Evolutionary conservation across 345 rosid species (phyloP).

Genomic region (Hirschfeldia incana): DNA sequence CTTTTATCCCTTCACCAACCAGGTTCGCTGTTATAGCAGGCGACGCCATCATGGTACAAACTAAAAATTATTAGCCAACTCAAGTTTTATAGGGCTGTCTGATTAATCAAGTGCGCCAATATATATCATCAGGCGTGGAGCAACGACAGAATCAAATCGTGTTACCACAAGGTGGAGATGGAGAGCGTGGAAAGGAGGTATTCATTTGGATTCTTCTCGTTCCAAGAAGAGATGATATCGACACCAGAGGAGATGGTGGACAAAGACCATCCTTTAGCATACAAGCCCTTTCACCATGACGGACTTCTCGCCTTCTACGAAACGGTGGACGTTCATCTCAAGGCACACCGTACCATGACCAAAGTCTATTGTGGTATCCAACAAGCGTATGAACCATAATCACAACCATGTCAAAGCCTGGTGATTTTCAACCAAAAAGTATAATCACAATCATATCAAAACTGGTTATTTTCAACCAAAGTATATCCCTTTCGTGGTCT

Average conservation of each 20-base stretch:
- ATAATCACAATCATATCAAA: neutral
- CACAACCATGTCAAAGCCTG: neutral
- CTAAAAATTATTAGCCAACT: neutral
- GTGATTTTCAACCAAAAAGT: neutral
- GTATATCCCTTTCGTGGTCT: neutral
- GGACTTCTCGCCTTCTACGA: slow-evolving; percentile 52
- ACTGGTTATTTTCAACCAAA: neutral
- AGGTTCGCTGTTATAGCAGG: slow-evolving; percentile 57
- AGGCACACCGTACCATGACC: slow-evolving; percentile 47
- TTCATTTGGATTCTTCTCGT: slow-evolving; percentile 59
- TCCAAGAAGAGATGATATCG: slow-evolving; percentile 44
- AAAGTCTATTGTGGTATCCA: slow-evolving; percentile 54
- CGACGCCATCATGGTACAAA: slow-evolving; percentile 59
- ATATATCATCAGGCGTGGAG: slow-evolving; percentile 67
- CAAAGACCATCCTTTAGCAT: slow-evolving; percentile 56
- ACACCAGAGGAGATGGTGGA: slow-evolving; percentile 60
- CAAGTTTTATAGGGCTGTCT: neutral
- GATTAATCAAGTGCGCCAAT: neutral
- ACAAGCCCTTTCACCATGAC: slow-evolving; percentile 58
- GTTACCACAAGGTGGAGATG: slow-evolving; percentile 62
- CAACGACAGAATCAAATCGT: slow-evolving; percentile 59
- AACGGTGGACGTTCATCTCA: slow-evolving; percentile 32
- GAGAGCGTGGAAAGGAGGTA: slow-evolving; percentile 52
- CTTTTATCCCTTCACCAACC: slow-evolving; percentile 52
- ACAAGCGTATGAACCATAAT: neutral